These are phyloP conservation scores for Cryptosporidium ryanae DNA, from an alignment of 169 alveolate species.

Conservation along the genomic window DNA sequence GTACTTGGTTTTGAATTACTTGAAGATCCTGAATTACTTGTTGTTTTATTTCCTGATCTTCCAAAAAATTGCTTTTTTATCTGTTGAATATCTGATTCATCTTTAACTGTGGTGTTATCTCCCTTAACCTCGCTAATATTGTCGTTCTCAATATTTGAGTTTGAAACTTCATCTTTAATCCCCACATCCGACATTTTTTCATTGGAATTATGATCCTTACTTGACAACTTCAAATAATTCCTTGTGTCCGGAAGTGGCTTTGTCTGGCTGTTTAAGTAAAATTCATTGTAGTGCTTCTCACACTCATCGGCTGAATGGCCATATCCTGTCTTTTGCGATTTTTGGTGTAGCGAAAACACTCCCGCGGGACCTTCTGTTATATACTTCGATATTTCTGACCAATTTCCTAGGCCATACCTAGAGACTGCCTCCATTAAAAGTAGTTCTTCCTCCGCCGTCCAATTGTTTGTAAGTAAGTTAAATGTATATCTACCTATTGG, in stretches of 20 bases:
- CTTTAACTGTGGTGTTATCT: not conserved
- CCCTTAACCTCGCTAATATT: not conserved
- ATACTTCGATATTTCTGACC: conserved; percentile 80
- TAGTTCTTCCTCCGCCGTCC: conserved; percentile 93
- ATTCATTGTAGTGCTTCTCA: conserved; percentile 83
- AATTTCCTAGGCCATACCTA: conserved; percentile 91
- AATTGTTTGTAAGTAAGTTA: conserved; percentile 83
- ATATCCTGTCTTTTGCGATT: conserved; percentile 54
- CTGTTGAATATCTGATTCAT: conserved; percentile 10
- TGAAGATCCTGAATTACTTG: conserved; percentile 8
- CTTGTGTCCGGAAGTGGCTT: conserved; percentile 84
- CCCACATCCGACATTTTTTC: not conserved
- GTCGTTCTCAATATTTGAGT: not conserved
- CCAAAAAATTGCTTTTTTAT: conserved; percentile 39
- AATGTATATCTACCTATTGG: conserved; percentile 90
- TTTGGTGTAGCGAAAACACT: conserved; percentile 39
- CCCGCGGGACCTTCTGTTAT: conserved; percentile 73
- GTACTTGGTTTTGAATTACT: conserved; percentile 58
- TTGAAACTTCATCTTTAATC: not conserved
- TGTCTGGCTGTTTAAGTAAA: conserved; percentile 83
- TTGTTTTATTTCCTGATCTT: conserved; percentile 31
- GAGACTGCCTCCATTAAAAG: conserved; percentile 90
- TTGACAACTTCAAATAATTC: conserved; percentile 66
- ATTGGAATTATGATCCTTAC: not conserved
- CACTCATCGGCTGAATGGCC: conserved; percentile 83